Evolutionary conservation across 2,329 filamentous ascomycete genomes (phyloP), one percentile per base, ranked within the genome.

Genomic region (Tolypocladium guangdongense): DNA sequence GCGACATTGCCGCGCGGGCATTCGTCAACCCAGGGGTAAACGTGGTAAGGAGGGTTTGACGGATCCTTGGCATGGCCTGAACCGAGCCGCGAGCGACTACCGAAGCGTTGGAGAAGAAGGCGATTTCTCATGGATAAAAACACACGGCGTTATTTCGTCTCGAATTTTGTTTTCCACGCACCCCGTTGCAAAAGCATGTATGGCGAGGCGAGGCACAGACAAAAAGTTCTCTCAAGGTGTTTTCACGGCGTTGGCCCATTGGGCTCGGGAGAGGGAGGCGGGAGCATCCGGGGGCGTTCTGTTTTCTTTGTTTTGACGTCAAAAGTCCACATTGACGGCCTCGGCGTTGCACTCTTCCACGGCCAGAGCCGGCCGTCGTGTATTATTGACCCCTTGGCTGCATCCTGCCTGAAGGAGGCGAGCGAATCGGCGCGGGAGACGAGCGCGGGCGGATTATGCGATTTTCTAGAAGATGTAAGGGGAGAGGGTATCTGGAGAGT

Each of bases 1-100:
- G 83, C 59, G 82, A 86, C 55, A 78, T 89, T 65, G 84, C 83
- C 4, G 73, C 78, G 30, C 74, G 81, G 56, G 81, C 82, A 22
- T 84, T 78, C 59, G 74, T 81, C 53, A 71, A 71, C 35, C 78
- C 78, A 2, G 78, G 76, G 12, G 70, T 72, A 59, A 80, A 78
- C 62, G 62, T 72, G 68, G 55, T 74, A 60, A 61, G 62, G 53
- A 58, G 57, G 55, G 32, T 55, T 20, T 65, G 56, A 36, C 46
- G n/a, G n/a, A 46, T 3, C 27, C 27, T 12, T 20, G 43, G 30
- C 4, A 30, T 45, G 41, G 39, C n/a, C 41, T 22, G 41, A 16
- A 45, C 18, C 43, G 43, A 46, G 43, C 43, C 12, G 5, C 43
- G 43, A 32, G 43, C 10, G 43, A 30, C 43, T n/a, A 32, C 27